phyloP scores from a whole-genome alignment of 257 asterid species.

The Penstemon barbatus region DNA sequence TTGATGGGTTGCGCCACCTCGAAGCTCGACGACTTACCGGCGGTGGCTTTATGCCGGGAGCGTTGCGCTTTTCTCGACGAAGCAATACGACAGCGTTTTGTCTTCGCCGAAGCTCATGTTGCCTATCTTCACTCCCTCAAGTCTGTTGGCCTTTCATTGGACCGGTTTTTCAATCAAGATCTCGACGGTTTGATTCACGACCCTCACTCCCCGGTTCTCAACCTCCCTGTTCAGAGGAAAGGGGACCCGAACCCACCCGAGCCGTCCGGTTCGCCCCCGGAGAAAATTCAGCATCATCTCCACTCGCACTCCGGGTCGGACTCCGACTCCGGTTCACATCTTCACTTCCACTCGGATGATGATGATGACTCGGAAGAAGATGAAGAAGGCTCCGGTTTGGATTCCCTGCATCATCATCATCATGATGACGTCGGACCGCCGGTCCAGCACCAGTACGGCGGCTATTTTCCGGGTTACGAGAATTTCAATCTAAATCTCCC shows the following conservation, averaged over 20 bases:
- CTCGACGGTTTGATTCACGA: conserved; percentile 29
- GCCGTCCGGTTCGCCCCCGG: conserved; percentile 43
- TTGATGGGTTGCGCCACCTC: conserved; percentile 85
- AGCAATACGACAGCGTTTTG: conserved; percentile 78
- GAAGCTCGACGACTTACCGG: conserved; percentile 88
- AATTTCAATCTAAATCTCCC: conserved; percentile 38
- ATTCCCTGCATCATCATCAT: conserved; percentile 49
- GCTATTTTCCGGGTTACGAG: conserved; percentile 40
- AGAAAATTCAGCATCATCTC: conserved; percentile 39
- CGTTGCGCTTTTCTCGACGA: conserved; percentile 79
- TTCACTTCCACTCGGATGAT: conserved; percentile 61
- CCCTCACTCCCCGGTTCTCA: conserved; percentile 63
- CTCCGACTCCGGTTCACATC: conserved; percentile 85
- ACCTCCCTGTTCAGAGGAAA: conserved; percentile 57
- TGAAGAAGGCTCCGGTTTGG: conserved; percentile 48
- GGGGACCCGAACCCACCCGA: conserved; percentile 45
- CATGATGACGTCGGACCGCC: conserved; percentile 41
- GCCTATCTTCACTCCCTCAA: conserved; percentile 74
- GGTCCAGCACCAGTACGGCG: conserved; percentile 40
- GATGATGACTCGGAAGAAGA: conserved; percentile 62
- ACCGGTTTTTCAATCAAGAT: conserved; percentile 70
- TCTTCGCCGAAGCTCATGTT: conserved; percentile 79
- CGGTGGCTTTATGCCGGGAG: conserved; percentile 78
- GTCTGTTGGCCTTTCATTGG: conserved; percentile 61
- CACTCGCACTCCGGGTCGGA: conserved; percentile 47